Base-by-base conservation (phyloP, 345 rosid genomes). In the Acer saccharum region DNA sequence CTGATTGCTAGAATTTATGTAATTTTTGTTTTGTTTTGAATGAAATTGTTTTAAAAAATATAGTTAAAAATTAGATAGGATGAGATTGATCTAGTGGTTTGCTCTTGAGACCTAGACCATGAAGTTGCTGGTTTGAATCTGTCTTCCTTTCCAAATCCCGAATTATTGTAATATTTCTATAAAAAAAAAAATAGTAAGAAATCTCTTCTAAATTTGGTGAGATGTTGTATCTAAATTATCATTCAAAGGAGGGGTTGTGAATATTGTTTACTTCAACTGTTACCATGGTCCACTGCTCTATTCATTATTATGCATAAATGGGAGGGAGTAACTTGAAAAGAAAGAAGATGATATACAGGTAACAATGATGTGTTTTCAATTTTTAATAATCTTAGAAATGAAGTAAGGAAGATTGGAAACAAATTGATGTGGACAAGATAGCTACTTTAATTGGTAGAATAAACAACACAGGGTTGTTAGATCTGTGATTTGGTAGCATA, bases 391-490 rank as follows among this genome's bases (percentile, higher is more conserved):
- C 79, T 67, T 79, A 44, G 6, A 62, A 54, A 41, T 29, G 68
- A 71, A 82, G 79, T 10, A 41, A 60, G 2, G 50, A 41, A 21
- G 54, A 58, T n/a, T 48, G 62, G 55, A 71, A n/a, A 54, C 7
- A 29, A 29, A 29, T 17, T 74, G 84, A 77, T 63, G 67, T 7
- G 2, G 81, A 81, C 84, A 81, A 16, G 32, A 46, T 8, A 70
- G 48, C 81, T n/a, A 54, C 75, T 14, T 20, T 27, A 1, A 27
- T 46, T 21, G 73, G 68, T n/a, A 7, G 6, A 65, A n/a, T 29
- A 29, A 29, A 27, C 3, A 66, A 52, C 16, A 67, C 1, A 75
- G 11, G 43, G 68, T 81, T 55, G 84, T 78, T 77, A 48, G 44
- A 70, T 72, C 44, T 55, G 70, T 18, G 41, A 41, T 12, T 9